These are phyloP conservation scores for Cordyceps tenuipes DNA, from an alignment of 2,329 filamentous ascomycete species.

Conservation along the genomic window DNA sequence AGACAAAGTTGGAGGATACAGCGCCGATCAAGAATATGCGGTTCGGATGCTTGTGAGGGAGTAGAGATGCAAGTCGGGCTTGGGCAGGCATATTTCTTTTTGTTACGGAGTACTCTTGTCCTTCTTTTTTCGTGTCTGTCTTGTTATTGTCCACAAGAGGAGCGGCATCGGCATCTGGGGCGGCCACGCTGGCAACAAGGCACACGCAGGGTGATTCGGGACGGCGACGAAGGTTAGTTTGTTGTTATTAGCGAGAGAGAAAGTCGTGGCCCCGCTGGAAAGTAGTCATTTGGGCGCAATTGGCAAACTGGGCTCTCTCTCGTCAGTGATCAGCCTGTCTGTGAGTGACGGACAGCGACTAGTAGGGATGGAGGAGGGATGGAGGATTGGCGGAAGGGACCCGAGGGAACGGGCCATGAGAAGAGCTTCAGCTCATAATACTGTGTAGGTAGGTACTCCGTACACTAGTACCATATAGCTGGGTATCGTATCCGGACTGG, in stretches of 20 bases:
- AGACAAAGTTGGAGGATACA: not conserved
- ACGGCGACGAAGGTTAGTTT: not conserved
- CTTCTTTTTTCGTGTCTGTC: not conserved
- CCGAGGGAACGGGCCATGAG: constrained; percentile 4
- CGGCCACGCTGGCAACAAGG: not conserved
- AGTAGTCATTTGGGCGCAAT: not conserved
- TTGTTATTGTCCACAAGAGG: not conserved
- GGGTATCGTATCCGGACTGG: too few species aligned
- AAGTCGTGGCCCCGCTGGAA: not conserved
- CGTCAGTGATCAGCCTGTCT: not conserved
- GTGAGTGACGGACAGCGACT: not conserved
- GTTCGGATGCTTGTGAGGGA: not conserved
- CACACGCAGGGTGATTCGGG: not conserved
- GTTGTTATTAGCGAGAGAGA: not conserved
- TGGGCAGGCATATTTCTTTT: constrained; percentile 6
- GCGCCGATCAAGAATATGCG: constrained; percentile 2
- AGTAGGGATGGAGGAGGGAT: constrained; percentile 10
- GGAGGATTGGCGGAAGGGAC: constrained; percentile 8
- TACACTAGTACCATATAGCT: too few species aligned
- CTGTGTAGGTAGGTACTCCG: too few species aligned
- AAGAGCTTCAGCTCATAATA: too few species aligned
- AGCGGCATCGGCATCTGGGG: constrained; percentile 3
- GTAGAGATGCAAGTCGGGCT: not conserved
- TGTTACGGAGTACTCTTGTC: not conserved
- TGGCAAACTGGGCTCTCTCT: not conserved